phyloP scores from a whole-genome alignment of 2,329 filamentous ascomycete species.

The Botrytis pseudocinerea region DNA sequence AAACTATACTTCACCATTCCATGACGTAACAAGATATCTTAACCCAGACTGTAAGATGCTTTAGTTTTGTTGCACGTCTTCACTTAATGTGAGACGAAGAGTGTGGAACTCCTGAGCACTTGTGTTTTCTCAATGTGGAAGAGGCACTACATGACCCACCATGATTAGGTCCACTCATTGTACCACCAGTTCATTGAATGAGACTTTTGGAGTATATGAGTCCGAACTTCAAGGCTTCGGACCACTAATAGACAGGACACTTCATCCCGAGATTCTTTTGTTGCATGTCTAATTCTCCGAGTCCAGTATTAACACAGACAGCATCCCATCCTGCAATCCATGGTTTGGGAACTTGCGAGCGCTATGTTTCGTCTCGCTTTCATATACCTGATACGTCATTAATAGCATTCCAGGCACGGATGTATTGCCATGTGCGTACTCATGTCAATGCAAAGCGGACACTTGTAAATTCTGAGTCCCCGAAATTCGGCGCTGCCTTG shows the following conservation, averaged over 20 bases:
- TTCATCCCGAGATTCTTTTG: slow-evolving; percentile 1
- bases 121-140: background rate
- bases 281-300: slow-evolving; percentile 24
- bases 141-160: background rate
- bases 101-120: no score
- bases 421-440: background rate
- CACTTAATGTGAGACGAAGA: background rate
- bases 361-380: background rate
- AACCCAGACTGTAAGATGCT: background rate
- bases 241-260: background rate
- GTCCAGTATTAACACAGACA: background rate
- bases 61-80: slow-evolving; percentile 8
- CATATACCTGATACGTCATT: background rate
- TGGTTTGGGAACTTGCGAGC: background rate
- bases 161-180: background rate
- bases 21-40: background rate
- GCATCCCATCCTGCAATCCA: background rate
- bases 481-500: background rate
- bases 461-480: background rate
- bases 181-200: background rate
- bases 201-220: background rate
- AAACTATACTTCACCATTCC: background rate
- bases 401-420: background rate
- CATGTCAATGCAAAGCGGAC: background rate
- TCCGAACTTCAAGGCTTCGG: background rate